Percentiles rank a stretch among this genome's conserved stretches.
These are phyloP conservation scores for Trichoderma sp. DNA, from an alignment of 2,329 filamentous ascomycete species.

Conservation along the genomic window DNA sequence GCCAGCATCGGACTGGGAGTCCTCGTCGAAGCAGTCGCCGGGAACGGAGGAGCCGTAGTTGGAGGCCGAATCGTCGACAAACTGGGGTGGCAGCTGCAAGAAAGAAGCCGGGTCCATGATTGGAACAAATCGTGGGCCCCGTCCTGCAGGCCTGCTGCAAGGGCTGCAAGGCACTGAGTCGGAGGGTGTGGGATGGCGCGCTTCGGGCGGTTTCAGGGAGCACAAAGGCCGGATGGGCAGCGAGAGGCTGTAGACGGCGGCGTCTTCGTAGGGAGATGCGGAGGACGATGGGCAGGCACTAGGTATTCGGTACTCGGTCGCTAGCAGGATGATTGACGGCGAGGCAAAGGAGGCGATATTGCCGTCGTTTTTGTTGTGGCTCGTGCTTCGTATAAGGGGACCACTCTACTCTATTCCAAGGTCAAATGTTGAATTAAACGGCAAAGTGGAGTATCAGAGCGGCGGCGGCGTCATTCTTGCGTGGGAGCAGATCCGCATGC, in stretches of 20 bases:
- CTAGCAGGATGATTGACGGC: not conserved
- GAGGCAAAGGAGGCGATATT: conserved; percentile 8
- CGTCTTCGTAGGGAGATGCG: not conserved
- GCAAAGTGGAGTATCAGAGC: conserved; percentile 7
- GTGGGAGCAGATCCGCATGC: not conserved
- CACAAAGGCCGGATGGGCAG: conserved; percentile 3
- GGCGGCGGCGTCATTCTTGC: conserved; percentile 8
- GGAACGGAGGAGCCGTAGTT: conserved; percentile 29
- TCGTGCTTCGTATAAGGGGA: not conserved
- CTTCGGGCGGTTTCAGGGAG: conserved; percentile 18
- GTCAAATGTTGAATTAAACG: conserved; percentile 7
- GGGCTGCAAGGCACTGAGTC: conserved; percentile 27
- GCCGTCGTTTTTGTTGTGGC: not conserved
- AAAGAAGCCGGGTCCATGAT: conserved; percentile 32
- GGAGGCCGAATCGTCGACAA: conserved; percentile 29
- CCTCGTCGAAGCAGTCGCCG: conserved; percentile 27
- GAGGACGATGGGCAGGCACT: not conserved
- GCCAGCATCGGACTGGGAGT: conserved; percentile 24
- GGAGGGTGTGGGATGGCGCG: conserved; percentile 29
- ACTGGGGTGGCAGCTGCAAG: conserved; percentile 29
- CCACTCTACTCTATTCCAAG: not conserved
- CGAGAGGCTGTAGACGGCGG: not conserved
- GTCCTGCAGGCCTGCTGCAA: conserved; percentile 30
- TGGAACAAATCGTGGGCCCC: conserved; percentile 27
- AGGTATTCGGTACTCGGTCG: not conserved